Evolutionary conservation across 1,139 yeast species (phyloP).

Genomic region (Nakaseomyces kungkrabaensis): DNA sequence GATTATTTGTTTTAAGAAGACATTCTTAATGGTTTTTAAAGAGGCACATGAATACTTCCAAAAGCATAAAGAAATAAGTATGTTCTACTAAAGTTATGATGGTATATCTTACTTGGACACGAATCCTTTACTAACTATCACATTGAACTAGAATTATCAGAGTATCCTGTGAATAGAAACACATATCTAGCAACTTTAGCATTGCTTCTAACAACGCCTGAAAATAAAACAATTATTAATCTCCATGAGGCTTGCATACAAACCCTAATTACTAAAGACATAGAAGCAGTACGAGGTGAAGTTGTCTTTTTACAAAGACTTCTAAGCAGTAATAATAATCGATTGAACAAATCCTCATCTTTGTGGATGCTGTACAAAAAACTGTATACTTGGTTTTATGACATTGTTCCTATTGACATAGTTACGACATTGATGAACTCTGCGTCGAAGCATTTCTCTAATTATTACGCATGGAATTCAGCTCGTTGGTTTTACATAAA

Average conservation of each 20-base stretch:
- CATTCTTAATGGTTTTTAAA: constrained; percentile 22
- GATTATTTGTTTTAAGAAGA: constrained; percentile 26
- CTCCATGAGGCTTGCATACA: constrained; percentile 20
- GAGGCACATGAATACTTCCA: constrained; percentile 26
- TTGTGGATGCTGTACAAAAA: constrained; percentile 34
- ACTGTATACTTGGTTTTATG: constrained; percentile 14
- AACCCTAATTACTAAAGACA: background rate
- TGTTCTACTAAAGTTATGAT: background rate
- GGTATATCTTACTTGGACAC: too few species aligned
- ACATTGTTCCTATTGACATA: background rate
- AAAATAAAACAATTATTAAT: constrained; percentile 31
- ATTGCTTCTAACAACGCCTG: constrained; percentile 33
- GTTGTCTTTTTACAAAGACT: constrained; percentile 23
- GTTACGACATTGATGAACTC: constrained; percentile 11
- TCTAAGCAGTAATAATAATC: constrained; percentile 31
- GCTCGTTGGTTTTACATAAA: constrained; percentile 30
- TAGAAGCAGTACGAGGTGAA: constrained; percentile 19
- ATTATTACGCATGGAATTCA: constrained; percentile 37
- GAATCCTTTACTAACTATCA: too few species aligned
- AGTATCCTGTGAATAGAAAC: background rate
- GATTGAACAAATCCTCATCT: constrained; percentile 37
- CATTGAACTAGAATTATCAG: background rate
- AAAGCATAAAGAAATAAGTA: constrained; percentile 6
- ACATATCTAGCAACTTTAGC: constrained; percentile 28
- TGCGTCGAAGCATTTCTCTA: constrained; percentile 32